Base-by-base conservation (phyloP, 1,284 basidiomycete genomes). In the Vanrija sp. region DNA sequence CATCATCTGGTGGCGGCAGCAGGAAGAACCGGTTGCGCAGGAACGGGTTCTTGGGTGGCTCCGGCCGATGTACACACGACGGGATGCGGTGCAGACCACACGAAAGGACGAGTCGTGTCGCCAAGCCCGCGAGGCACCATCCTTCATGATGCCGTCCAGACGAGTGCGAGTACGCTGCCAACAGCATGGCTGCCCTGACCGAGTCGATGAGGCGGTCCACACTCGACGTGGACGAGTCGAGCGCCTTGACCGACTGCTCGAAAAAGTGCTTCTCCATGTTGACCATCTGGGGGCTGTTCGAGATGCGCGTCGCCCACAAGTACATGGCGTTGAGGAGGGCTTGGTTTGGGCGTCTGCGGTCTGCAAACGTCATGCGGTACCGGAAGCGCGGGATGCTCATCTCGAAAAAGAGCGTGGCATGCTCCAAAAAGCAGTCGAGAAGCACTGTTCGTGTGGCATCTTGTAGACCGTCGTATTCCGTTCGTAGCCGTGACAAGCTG, bases 251-350 rank as follows among this genome's bases (percentile, higher is more conserved):
- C 4, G 68, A 62, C n/a, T 63, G 63, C 2, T 64, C 49, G 56
- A 64, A 74, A 48, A 70, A 72, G 44, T 64, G 60, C 41, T 61
- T 53, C 42, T 74, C 71, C 61, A 67, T 65, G 5, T 55, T 49
- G 3, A 61, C 55, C 39, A 60, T 56, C 14, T 66, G 56, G 0
- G 70, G 67, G n/a, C 60, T 58, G 47, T 67, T 61, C 6, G 67
- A 64, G 44, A 74, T 68, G 12, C 72, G 51, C 6, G 72, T 69
- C 3, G 67, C 71, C 72, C 72, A 74, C 1, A 74, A 61, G 48
- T 74, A 74, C 72, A 74, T 74, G 3, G 67, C 69, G 47, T 72
- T 67, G n/a, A 74, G 54, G 1, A 74, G 55, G 3, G 72, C 68
- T 8, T 66, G 54, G 35, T 62, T 64, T 3, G 72, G 72, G 4